Base-by-base conservation (phyloP, 2,329 filamentous ascomycete genomes). In the Mollisia scopiformis region DNA sequence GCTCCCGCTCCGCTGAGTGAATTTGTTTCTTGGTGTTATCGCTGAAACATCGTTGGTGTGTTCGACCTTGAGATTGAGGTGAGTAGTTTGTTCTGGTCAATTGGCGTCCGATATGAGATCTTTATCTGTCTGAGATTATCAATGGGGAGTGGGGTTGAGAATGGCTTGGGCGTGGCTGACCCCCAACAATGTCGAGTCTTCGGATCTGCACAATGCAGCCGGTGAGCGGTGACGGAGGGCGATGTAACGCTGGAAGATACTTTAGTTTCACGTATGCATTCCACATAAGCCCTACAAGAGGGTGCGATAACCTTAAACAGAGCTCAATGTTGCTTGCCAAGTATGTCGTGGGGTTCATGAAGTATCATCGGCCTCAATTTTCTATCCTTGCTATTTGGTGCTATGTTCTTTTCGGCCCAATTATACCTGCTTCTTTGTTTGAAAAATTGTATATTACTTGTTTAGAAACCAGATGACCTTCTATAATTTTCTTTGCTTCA, bases 1-100 rank as follows among this genome's bases (percentile, higher is more conserved):
- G 33, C 25, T 47, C 10, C 43, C 43, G 23, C 43, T 43, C 23
- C 19, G 52, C 28, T n/a, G 33, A 14, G 2, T 27, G 43, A n/a
- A 5, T 53, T 7, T 35, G 27, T 14, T 55, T 55, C 27, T 39
- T 14, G 1, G 21, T 41, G 52, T 43, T 55, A 55, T 55, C 52
- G 37, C 52, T 43, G 21, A 43, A 28, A 55, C 52, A 55, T 55
- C 23, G 52, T 55, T 55, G 25, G 52, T 31, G 7, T 16, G 43
- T 25, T 27, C 10, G 43, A 47, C 10, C 28, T n/a, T n/a, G n/a
- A 5, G 43, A 27, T 25, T n/a, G n/a, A n/a, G 43, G 28, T 27
- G 43, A 47, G 43, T 27, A 13, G 43, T 47, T 47, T 47, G 43
- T 47, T 16, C 43, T 47, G 43, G 21, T 25, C 43, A 23, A 47